Conservation (phyloP, 169 alveolate genomes). For the Theileria parva region DNA sequence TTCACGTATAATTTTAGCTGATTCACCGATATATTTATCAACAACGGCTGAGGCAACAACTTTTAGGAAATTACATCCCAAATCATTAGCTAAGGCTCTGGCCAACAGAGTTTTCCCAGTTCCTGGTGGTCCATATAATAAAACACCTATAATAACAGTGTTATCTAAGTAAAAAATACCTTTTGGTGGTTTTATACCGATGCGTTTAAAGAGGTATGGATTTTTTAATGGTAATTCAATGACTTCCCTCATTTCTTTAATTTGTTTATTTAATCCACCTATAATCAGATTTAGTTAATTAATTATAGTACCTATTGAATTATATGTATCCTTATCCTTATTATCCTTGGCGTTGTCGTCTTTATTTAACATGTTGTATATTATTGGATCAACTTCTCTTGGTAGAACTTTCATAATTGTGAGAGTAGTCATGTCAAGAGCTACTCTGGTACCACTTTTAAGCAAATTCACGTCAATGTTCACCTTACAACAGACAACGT, state of each 20-base stretch:
- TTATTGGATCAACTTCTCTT: constrained; percentile 98
- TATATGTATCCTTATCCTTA: constrained; percentile 53
- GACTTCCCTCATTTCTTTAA: constrained; percentile 96
- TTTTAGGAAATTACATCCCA: constrained; percentile 95
- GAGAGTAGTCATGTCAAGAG: constrained; percentile 97
- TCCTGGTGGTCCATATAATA: constrained; percentile 99
- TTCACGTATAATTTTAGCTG: constrained; percentile 98
- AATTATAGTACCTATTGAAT: constrained; percentile 37
- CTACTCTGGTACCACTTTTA: constrained; percentile 96
- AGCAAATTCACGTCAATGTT: constrained; percentile 89
- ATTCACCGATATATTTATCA: constrained; percentile 99
- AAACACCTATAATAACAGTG: constrained; percentile 86
- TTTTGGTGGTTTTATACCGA: constrained; percentile 99
- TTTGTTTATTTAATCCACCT: constrained; percentile 98
- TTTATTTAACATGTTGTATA: constrained; percentile 92
- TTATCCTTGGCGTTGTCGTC: too few species aligned
- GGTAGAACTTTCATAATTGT: constrained; percentile 96
- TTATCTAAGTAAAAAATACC: constrained; percentile 52
- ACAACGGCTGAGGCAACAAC: constrained; percentile 99
- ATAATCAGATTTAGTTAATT: constrained; percentile 68
- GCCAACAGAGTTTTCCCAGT: constrained; percentile 99
- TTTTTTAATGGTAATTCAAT: constrained; percentile 98
- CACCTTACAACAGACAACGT: constrained; percentile 95
- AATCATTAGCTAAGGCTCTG: constrained; percentile 98
- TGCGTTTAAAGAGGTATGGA: constrained; percentile 95